These are phyloP conservation scores for Eimeria acervulina DNA, from an alignment of 169 alveolate species.

Conservation along the genomic window DNA sequence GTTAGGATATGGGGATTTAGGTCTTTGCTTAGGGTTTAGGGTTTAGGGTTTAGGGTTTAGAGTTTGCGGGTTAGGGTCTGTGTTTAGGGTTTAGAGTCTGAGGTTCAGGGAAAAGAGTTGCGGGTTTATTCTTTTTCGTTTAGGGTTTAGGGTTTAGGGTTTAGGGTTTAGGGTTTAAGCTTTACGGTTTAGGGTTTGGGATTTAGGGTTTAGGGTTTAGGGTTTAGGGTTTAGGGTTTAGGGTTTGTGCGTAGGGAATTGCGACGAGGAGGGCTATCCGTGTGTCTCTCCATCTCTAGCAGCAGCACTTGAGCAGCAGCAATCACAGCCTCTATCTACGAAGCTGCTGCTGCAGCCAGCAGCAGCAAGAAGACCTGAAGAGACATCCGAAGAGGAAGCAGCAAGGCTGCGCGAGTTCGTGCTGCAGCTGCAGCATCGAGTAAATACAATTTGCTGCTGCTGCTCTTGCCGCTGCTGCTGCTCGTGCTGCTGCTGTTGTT, in stretches of 20 bases:
- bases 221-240: not conserved
- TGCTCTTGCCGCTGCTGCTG: not conserved
- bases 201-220: conserved; percentile 2
- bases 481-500: conserved; percentile 29
- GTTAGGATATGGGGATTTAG: not conserved
- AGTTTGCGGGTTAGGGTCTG: too few relatives aligned
- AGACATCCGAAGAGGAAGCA: conserved; percentile 7
- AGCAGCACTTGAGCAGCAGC: not conserved
- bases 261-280: not conserved
- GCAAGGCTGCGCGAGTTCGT: not conserved
- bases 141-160: conserved; percentile 21
- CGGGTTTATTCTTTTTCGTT: too few relatives aligned
- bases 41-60: too few relatives aligned
- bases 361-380: conserved; percentile 1
- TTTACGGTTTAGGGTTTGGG: not conserved
- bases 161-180: not conserved
- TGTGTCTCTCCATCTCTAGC: not conserved
- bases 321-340: not conserved
- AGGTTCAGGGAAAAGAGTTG: too few relatives aligned
- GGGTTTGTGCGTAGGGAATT: not conserved
- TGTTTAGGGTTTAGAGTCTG: not conserved
- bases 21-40: not conserved
- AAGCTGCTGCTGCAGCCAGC: conserved; percentile 61
- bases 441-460: not conserved
- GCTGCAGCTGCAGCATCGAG: conserved; percentile 49